Conservation (phyloP, 805 yeast genomes). For the Spathaspora passalidarum region DNA sequence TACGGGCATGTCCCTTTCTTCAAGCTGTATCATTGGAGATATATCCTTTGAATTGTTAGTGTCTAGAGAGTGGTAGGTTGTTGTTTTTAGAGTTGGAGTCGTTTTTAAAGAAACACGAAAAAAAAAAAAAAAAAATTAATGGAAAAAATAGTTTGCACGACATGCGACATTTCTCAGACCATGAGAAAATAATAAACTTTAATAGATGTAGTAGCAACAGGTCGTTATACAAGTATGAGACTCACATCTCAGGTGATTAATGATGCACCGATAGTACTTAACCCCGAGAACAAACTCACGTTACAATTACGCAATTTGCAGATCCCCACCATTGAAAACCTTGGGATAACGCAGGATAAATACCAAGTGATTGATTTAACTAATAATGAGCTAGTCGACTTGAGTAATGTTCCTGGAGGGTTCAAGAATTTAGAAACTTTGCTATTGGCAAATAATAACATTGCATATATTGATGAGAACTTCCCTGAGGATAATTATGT, state of each 20-base stretch:
- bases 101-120: neutral
- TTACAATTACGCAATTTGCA: slow-evolving; percentile 32
- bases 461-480: slow-evolving; percentile 37
- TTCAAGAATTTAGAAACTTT: slow-evolving; percentile 46
- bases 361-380: slow-evolving; percentile 67
- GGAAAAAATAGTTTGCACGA: neutral
- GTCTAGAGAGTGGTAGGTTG: neutral
- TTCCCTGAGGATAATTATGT: slow-evolving; percentile 34
- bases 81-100: neutral
- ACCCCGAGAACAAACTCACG: slow-evolving; percentile 34
- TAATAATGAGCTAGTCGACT: slow-evolving; percentile 61
- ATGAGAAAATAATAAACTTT: neutral
- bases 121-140: neutral
- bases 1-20: slow-evolving; percentile 63
- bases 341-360: slow-evolving; percentile 26
- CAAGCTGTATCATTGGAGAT: slow-evolving; percentile 30
- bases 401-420: slow-evolving; percentile 44
- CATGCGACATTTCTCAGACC: slow-evolving; percentile 1
- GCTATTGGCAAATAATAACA: slow-evolving; percentile 61
- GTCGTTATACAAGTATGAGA: slow-evolving; percentile 22
- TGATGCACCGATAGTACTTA: slow-evolving; percentile 29
- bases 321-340: slow-evolving; percentile 33
- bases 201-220: neutral
- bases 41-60: neutral
- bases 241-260: slow-evolving; percentile 29